Conservation (phyloP, 441 rosid species). For the Manihot esculenta region DNA sequence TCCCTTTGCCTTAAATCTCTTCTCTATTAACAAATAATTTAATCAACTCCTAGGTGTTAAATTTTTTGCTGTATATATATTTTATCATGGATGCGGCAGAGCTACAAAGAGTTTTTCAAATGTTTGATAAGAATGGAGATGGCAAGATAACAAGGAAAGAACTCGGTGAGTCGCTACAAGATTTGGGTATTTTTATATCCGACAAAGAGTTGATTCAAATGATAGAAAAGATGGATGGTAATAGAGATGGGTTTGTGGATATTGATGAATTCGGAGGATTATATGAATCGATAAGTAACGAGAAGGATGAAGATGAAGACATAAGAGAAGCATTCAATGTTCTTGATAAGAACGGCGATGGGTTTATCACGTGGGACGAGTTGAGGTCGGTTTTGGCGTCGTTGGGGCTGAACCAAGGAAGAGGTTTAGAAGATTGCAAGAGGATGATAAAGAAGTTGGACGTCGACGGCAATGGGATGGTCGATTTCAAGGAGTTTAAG, state of each 20-base stretch:
- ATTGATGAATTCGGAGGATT: slow-evolving; percentile 74
- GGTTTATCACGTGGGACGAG: slow-evolving; percentile 85
- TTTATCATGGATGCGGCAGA: slow-evolving; percentile 59
- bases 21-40: background rate
- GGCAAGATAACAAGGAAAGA: slow-evolving; percentile 76
- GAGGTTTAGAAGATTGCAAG: slow-evolving; percentile 77
- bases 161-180: slow-evolving; percentile 71
- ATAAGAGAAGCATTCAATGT: slow-evolving; percentile 82
- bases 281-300: slow-evolving; percentile 80
- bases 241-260: slow-evolving; percentile 81
- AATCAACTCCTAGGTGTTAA: background rate
- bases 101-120: slow-evolving; percentile 76
- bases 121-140: slow-evolving; percentile 86
- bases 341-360: slow-evolving; percentile 86
- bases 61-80: background rate
- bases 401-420: slow-evolving; percentile 80
- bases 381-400: slow-evolving; percentile 69
- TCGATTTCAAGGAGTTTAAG: slow-evolving; percentile 74
- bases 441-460: slow-evolving; percentile 81
- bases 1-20: too few species aligned
- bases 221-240: slow-evolving; percentile 84
- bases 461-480: slow-evolving; percentile 90
- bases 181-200: slow-evolving; percentile 67
- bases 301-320: slow-evolving; percentile 88
- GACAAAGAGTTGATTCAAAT: slow-evolving; percentile 73